Percentiles rank a stretch among this genome's conserved stretches.
phyloP scores from a whole-genome alignment of 179 eudicot species.

The Dionaea muscipula region DNA sequence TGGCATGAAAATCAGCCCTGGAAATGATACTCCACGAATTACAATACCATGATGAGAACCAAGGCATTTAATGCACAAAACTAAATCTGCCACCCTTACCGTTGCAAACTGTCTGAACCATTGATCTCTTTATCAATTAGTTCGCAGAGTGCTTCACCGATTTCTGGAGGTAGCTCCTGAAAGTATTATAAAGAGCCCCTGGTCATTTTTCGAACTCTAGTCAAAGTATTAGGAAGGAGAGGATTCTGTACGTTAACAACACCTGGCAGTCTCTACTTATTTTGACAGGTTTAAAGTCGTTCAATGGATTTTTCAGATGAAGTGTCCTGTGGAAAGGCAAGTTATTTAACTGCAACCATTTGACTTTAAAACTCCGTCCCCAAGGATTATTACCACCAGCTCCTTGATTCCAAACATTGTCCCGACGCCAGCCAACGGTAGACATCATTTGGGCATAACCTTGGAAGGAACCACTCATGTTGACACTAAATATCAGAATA shows the following conservation, averaged over 20 bases:
- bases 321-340: conserved; percentile 71
- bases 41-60: conserved; percentile 5
- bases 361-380: conserved; percentile 73
- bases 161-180: conserved; percentile 71
- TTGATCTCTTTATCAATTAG: conserved; percentile 57
- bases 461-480: conserved; percentile 88
- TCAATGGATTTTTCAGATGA: conserved; percentile 76
- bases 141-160: conserved; percentile 76
- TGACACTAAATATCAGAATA: conserved; percentile 74
- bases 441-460: conserved; percentile 88
- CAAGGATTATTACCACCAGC: conserved; percentile 55
- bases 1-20: conserved; percentile 26
- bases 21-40: conserved; percentile 14
- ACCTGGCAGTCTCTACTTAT: conserved; percentile 97
- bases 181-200: conserved; percentile 15
- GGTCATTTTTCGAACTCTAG: too few species aligned
- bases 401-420: conserved; percentile 71
- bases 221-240: not conserved
- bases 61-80: conserved; percentile 6
- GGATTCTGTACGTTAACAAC: conserved; percentile 5
- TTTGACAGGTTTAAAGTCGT: conserved; percentile 78
- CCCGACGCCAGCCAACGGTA: conserved; percentile 67
- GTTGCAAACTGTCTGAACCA: conserved; percentile 22
- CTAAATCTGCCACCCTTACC: conserved; percentile 20
- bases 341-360: conserved; percentile 60